These are phyloP conservation scores for Rhynchospora tenuis DNA, from an alignment of 176 grass and related monocot species.

Conservation along the genomic window DNA sequence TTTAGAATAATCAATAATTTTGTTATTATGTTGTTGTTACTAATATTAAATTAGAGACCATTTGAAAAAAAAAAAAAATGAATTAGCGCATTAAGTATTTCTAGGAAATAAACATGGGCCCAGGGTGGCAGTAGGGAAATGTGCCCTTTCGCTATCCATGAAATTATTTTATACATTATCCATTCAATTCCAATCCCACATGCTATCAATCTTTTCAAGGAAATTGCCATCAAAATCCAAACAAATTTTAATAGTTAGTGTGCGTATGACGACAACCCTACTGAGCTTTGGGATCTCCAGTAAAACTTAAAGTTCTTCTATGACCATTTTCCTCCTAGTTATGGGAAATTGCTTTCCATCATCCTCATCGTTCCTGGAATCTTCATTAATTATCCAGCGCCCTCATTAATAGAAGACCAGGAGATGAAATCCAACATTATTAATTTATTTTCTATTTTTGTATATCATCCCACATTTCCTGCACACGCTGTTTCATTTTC, in stretches of 20 bases:
- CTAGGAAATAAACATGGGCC: neutral
- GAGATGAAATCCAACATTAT: too few species aligned
- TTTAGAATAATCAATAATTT: too few species aligned
- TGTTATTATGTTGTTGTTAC: too few species aligned
- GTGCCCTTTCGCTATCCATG: neutral
- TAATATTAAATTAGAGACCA: too few species aligned
- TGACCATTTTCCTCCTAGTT: neutral
- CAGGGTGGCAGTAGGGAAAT: neutral
- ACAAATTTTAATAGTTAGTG: neutral
- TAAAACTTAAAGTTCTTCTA: neutral
- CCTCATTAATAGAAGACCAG: too few species aligned
- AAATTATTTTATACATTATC: conserved; percentile 1
- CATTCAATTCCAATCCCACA: neutral
- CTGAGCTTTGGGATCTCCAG: neutral
- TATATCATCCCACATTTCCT: too few species aligned
- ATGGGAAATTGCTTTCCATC: too few species aligned
- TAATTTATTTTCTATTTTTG: too few species aligned
- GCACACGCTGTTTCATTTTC: too few species aligned
- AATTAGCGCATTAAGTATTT: neutral
- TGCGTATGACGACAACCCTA: neutral
- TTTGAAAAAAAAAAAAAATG: neutral
- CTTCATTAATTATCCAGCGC: too few species aligned
- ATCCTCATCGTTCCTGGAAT: too few species aligned
- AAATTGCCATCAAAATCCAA: neutral
- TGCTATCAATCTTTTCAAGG: neutral